Evolutionary conservation across 2,329 filamentous ascomycete species (phyloP), one percentile per base, ranked within the genome.

Genomic region (Sphaerulina populicola): DNA sequence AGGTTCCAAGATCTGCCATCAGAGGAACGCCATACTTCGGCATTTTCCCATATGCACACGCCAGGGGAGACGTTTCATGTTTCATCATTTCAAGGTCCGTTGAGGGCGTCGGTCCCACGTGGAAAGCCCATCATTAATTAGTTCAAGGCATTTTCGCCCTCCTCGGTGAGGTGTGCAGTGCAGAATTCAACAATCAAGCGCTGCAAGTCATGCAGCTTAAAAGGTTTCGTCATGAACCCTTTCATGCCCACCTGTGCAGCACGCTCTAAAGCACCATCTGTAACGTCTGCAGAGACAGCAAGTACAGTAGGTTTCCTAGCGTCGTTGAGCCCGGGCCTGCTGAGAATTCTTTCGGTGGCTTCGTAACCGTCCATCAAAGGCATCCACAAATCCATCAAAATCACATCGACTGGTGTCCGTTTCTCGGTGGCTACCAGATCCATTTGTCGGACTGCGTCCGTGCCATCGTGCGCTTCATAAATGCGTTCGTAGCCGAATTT

Each of bases 301-400:
- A 85, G 70, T 35, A 85, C 68, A 31, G 73, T 72, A 38, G 73
- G 70, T 37, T 40, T 52, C 15, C 14, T 14, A 6, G 31, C 47
- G 21, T 46, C 40, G 23, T 14, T 11, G 29, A 52, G 11, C 15
- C 38, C 57, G n/a, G 60, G 52, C 71, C 82, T 75, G 21, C 71
- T 68, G 9, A 85, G 67, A 39, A 87, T 87, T 42, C 73, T 71
- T 59, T 78, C 74, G 0, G 83, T 79, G 1, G 83, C 83, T 62
- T 86, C 78, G 57, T 85, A 86, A 1, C 83, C 83, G 61, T 86
- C 83, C 73, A 86, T 81, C 57, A 81, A 73, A 0, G 83, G 83
- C 82, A 87, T 87, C 83, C 83, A 87, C 8, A 87, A 74, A 66
- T 87, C 83, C 83, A 87, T 87, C 39, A 86, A 69, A 21, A 87